A percentile compares a stretch with the other conserved stretches of the same genome.
These are phyloP conservation scores for Blepharisma stoltei DNA, from an alignment of 73 alveolate species.

Conservation along the genomic window DNA sequence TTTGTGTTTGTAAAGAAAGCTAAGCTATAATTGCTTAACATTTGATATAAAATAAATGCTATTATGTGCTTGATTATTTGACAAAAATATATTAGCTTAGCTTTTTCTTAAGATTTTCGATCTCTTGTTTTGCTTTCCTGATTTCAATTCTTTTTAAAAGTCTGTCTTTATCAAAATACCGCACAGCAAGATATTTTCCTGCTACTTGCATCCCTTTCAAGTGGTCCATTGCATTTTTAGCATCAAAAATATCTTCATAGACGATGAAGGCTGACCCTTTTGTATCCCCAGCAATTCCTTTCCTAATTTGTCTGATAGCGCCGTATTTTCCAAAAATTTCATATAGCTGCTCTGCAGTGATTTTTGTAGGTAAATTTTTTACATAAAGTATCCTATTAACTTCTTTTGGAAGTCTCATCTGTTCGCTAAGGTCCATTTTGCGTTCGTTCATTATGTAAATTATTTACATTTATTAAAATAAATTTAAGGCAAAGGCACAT, in stretches of 20 bases:
- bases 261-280: slow-evolving; percentile 98
- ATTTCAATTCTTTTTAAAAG: slow-evolving; percentile 42
- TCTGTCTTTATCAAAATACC: slow-evolving; percentile 44
- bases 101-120: slow-evolving; percentile 46
- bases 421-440: slow-evolving; percentile 32
- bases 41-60: too few species aligned
- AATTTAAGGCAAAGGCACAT: too few species aligned
- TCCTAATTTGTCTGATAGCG: slow-evolving; percentile 92
- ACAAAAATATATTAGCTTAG: too few species aligned
- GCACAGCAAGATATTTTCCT: slow-evolving; percentile 68
- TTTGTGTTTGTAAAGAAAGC: too few species aligned
- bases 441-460: too few species aligned
- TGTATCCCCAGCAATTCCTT: slow-evolving; percentile 90
- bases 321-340: slow-evolving; percentile 99
- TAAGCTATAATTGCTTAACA: too few species aligned
- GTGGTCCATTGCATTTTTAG: slow-evolving; percentile 97
- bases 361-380: slow-evolving; percentile 94
- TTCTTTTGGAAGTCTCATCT: slow-evolving; percentile 83
- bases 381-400: slow-evolving; percentile 84
- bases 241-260: slow-evolving; percentile 96
- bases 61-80: too few species aligned
- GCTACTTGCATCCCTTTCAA: slow-evolving; percentile 96
- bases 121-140: slow-evolving; percentile 39
- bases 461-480: too few species aligned
- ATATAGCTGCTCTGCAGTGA: slow-evolving; percentile 95